Evolutionary conservation across 257 asterid species (phyloP).

Genomic region (Paulownia fortunei): DNA sequence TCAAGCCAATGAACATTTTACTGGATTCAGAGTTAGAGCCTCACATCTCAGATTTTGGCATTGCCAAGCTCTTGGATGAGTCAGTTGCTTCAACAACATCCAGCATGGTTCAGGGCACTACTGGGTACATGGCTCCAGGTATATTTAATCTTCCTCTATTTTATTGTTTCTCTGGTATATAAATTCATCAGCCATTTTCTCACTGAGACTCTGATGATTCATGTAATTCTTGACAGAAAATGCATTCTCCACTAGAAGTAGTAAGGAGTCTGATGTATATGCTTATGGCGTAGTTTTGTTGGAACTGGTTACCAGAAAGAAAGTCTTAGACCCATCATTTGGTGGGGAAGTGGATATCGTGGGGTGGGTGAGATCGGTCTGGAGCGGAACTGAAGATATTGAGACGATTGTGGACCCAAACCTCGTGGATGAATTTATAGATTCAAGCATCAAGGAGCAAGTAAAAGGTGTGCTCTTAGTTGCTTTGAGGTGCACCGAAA

Average conservation of each 20-base stretch:
- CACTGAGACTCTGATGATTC: not conserved
- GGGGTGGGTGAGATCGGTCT: conserved; percentile 56
- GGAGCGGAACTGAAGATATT: conserved; percentile 50
- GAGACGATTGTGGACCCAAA: conserved; percentile 55
- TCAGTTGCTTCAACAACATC: conserved; percentile 50
- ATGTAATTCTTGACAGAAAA: conserved; percentile 52
- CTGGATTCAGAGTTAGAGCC: conserved; percentile 81
- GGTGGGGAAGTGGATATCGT: conserved; percentile 53
- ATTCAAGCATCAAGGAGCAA: conserved; percentile 56
- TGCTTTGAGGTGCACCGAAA: conserved; percentile 74
- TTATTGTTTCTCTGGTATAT: not conserved
- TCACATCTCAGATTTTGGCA: conserved; percentile 86
- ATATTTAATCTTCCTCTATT: conserved; percentile 17
- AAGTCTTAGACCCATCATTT: conserved; percentile 55
- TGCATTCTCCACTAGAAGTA: conserved; percentile 61
- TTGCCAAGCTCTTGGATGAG: conserved; percentile 80
- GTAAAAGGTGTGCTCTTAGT: conserved; percentile 52
- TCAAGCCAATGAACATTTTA: conserved; percentile 79
- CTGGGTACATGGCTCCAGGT: conserved; percentile 94
- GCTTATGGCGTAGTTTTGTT: conserved; percentile 77
- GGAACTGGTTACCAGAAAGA: conserved; percentile 72
- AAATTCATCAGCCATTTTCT: not conserved
- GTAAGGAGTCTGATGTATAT: conserved; percentile 77
- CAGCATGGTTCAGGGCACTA: conserved; percentile 61
- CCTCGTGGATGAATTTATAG: conserved; percentile 60